Base-by-base conservation (phyloP, 257 asterid genomes). In the Euphrasia confusa region DNA sequence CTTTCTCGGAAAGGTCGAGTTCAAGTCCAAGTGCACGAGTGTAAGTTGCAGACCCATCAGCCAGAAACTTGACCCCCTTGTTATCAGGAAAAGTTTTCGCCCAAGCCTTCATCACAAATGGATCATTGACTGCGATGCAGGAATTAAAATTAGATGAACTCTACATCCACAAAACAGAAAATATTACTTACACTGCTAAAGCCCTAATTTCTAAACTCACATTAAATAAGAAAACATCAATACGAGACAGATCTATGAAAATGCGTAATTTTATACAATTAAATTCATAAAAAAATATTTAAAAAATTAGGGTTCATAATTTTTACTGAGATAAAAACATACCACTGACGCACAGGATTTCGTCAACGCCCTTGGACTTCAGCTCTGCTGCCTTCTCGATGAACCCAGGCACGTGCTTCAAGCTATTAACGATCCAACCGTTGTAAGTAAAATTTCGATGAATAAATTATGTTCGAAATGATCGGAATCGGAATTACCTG, bases 81-180 rank as follows among this genome's bases (percentile, higher is more conserved):
- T 85, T 88, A 30, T 81, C 90, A 0, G 95, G 94, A 83, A 57
- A 91, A 10, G 94, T 88, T 75, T 88, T 84, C 21, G 90, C 89
- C 98, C 98, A 88, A 10, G 96, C 98, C 86, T 86, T 91, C 96
- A 88, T 91, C 83, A 91, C 98, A 48, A 84, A 91, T 3, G 96
- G 95, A 60, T 91, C 98, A 58, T 91, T 91, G 52, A 90, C 96
- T 90, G 76, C 77, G 71, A 69, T 73, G 1, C 26, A 67, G 10
- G 33, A 18, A 80, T 15, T 21, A 44, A 12, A 44, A 44, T 0
- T 1, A 37, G 12, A 8, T 37, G 9, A 1, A 35, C 40, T 1
- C 1, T 5, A 1, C 24, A 21, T 35, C 10, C 10, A 7, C 40
- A 2, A 37, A 11, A 37, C 42, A 9, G 42, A 37, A 37, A 37